Percentiles rank a stretch among this genome's conserved stretches.
Conservation (phyloP, 2,329 filamentous ascomycete species). For the Orbilia blumenaviensis region DNA sequence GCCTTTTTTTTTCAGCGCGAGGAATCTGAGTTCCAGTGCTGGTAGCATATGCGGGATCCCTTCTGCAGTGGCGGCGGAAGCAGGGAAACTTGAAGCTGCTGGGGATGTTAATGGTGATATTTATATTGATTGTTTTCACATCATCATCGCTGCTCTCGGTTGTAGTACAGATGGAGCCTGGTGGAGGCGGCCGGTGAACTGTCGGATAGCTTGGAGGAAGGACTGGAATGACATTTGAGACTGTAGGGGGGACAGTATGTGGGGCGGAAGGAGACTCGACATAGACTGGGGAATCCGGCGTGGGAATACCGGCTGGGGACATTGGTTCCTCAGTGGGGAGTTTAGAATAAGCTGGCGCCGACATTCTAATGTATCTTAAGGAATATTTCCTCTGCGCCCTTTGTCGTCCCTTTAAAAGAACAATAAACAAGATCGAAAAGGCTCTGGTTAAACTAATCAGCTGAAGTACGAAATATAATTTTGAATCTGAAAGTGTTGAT, state of each 20-base stretch:
- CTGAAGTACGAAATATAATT: neutral
- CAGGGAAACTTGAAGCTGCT: conserved; percentile 32
- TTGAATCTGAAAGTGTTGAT: conserved; percentile 33
- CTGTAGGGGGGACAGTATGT: neutral
- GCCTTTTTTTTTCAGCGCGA: conserved; percentile 6
- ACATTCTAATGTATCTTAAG: conserved; percentile 11
- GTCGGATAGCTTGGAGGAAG: conserved; percentile 6
- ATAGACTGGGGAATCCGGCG: neutral
- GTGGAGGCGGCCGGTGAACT: conserved; percentile 18
- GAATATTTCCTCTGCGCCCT: conserved; percentile 3
- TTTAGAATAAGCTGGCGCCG: conserved; percentile 3
- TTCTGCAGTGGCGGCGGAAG: conserved; percentile 27
- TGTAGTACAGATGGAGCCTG: neutral
- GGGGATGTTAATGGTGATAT: conserved; percentile 44
- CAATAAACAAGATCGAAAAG: neutral
- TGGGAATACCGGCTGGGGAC: neutral
- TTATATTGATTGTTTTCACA: conserved; percentile 47
- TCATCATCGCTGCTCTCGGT: conserved; percentile 21
- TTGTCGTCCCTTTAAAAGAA: neutral
- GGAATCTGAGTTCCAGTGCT: neutral
- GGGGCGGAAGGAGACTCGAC: neutral
- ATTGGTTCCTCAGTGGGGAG: conserved; percentile 6
- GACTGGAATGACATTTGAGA: neutral
- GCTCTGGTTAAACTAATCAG: too few relatives aligned
- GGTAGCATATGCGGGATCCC: neutral